These are phyloP conservation scores for Ceratocystis colombiana DNA, from an alignment of 2,329 filamentous ascomycete genomes.

Conservation along the genomic window DNA sequence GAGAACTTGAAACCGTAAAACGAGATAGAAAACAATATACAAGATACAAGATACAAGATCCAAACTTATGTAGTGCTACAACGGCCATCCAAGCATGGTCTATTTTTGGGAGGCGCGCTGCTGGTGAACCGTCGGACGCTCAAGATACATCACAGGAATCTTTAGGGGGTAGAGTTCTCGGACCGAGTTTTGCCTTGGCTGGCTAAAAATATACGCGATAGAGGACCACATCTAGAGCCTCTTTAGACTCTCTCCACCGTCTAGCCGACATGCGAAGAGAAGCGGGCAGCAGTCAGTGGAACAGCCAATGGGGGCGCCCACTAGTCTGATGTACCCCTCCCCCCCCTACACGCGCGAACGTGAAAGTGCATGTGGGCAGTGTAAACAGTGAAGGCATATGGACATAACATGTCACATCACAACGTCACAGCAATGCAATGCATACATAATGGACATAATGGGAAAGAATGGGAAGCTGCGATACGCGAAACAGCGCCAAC, in stretches of 20 bases:
- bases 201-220: too few species aligned
- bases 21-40: background rate
- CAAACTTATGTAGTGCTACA: background rate
- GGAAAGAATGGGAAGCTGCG: background rate
- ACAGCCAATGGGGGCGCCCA: background rate
- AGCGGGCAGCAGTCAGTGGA: background rate
- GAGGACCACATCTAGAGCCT: too few species aligned
- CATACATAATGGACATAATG: background rate
- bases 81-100: background rate
- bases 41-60: background rate
- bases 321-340: too few species aligned
- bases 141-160: too few species aligned
- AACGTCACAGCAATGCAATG: constrained; percentile 3
- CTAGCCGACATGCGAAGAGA: background rate
- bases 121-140: too few species aligned
- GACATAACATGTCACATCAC: constrained; percentile 6
- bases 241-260: too few species aligned
- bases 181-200: too few species aligned
- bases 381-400: background rate
- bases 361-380: background rate
- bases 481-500: background rate
- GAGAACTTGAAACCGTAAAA: background rate
- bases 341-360: too few species aligned
- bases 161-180: too few species aligned
- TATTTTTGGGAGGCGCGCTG: constrained; percentile 3